Conservation (phyloP, 192 early-diverging fungal genomes). For the Backusella parvicylindrica region DNA sequence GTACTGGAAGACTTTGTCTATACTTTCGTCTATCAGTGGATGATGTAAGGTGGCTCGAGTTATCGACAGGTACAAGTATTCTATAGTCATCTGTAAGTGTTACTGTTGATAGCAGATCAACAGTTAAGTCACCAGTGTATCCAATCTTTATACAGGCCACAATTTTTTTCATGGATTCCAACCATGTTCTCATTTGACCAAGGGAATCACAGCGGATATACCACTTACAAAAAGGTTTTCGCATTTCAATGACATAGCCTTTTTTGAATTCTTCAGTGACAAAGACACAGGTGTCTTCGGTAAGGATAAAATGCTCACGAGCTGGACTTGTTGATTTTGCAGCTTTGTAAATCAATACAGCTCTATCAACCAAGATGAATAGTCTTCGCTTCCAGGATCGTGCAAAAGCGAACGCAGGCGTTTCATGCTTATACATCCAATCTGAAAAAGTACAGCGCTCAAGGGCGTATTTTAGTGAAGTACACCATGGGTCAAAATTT, state of each 20-base stretch:
- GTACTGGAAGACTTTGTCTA: background rate
- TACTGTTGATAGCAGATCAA: background rate
- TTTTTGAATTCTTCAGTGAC: slow-evolving; percentile 39
- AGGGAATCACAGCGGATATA: slow-evolving; percentile 27
- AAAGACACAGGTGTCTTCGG: slow-evolving; percentile 30
- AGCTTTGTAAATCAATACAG: slow-evolving; percentile 26
- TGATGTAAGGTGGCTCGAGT: background rate
- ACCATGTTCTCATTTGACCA: slow-evolving; percentile 18
- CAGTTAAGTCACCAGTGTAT: slow-evolving; percentile 4
- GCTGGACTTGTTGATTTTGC: slow-evolving; percentile 15
- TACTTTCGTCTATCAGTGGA: background rate
- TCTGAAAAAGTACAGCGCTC: slow-evolving; percentile 8
- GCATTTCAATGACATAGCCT: slow-evolving; percentile 27
- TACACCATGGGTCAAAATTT: slow-evolving; percentile 23
- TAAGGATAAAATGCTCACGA: slow-evolving; percentile 24
- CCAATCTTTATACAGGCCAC: slow-evolving; percentile 27
- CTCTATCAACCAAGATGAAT: slow-evolving; percentile 15
- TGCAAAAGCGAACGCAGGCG: slow-evolving; percentile 20
- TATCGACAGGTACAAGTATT: background rate
- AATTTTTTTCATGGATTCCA: slow-evolving; percentile 25
- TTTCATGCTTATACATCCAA: slow-evolving; percentile 23
- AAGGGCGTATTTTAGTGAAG: slow-evolving; percentile 15
- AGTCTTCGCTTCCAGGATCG: slow-evolving; percentile 29
- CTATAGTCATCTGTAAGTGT: slow-evolving; percentile 17
- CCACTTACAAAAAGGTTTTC: slow-evolving; percentile 26